Base-by-base conservation (phyloP, 495 filamentous ascomycete species). In the Hyaloscypha variabilis region DNA sequence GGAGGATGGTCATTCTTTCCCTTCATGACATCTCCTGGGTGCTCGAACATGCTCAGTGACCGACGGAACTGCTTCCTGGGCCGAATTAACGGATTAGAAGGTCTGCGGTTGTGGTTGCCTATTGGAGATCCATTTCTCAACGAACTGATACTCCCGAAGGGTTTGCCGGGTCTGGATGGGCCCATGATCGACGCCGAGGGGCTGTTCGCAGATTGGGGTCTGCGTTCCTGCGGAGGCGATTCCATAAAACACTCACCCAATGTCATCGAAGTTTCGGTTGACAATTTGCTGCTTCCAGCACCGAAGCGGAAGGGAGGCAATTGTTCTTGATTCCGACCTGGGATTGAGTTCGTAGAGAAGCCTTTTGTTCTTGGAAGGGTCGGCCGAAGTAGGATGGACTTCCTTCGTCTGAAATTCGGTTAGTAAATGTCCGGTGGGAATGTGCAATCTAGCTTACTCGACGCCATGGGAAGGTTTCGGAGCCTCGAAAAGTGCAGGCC, bases 31-130 rank as follows among this genome's bases (percentile, higher is more conserved):
- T 98, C 95, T 62, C 85, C 91, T 0, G 94, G 90, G 72, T 90
- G 86, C 75, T 98, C 95, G 77, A 94, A 98, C 95, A 99, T 98
- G 81, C 94, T 97, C 72, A 97, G 81, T 49, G 94, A 97, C 58
- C 95, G 86, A 30, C 95, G 87, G 67, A 92, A 94, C 66, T 91
- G 91, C 74, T 96, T 97, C 67, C 93, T 87, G 17, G 92, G 91
- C 57, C 94, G 88, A 75, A 85, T 82, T 60, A 87, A 84, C 23
- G 87, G 89, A 69, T 90, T 91, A 11, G 88, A 88, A 11, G 82
- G 82, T 58, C 92, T 91, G 21, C 71, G 46, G 11, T 56, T 62
- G 50, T 70, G 71, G 52, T 39, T 65, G 52, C 70, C 67, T 34
- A 70, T 73, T 28, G 71, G 68, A 5, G 71, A 73, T 28, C 71